Conservation (phyloP, 2,329 filamentous ascomycete species). For the Neonectria hederae region DNA sequence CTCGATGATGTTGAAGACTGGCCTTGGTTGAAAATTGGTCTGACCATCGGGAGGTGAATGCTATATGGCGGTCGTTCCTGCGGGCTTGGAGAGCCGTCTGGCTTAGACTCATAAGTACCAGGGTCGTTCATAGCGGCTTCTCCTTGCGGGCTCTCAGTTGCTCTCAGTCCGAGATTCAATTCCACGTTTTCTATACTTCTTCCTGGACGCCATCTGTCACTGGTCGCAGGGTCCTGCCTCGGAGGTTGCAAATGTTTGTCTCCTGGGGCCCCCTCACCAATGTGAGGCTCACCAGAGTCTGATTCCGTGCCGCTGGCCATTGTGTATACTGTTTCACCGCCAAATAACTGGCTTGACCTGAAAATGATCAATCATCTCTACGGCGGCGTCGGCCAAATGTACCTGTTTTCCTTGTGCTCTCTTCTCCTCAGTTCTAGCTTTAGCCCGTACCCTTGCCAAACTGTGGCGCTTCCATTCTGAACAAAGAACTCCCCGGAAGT, state of each 20-base stretch:
- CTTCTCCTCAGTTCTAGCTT: background rate
- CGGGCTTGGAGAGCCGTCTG: background rate
- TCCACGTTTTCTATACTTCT: constrained; percentile 30
- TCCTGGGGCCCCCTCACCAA: background rate
- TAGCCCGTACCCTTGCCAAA: background rate
- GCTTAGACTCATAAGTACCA: background rate
- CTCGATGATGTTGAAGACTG: background rate
- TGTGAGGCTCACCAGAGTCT: background rate
- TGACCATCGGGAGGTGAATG: background rate
- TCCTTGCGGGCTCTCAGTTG: background rate
- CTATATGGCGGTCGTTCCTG: background rate
- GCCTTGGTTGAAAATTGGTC: background rate
- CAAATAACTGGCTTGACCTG: background rate
- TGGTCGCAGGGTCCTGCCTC: background rate
- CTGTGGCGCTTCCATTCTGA: constrained; percentile 29
- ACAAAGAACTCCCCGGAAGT: constrained; percentile 31
- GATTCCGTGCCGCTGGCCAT: constrained; percentile 5
- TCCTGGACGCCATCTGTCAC: constrained; percentile 31
- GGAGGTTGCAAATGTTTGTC: background rate
- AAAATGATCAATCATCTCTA: background rate
- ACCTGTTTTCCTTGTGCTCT: background rate
- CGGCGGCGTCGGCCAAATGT: background rate
- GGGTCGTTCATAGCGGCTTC: background rate
- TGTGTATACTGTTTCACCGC: background rate
- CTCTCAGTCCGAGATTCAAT: constrained; percentile 30